These are phyloP conservation scores for Margaritispora aquatica DNA, from an alignment of 495 filamentous ascomycete species.

Conservation along the genomic window DNA sequence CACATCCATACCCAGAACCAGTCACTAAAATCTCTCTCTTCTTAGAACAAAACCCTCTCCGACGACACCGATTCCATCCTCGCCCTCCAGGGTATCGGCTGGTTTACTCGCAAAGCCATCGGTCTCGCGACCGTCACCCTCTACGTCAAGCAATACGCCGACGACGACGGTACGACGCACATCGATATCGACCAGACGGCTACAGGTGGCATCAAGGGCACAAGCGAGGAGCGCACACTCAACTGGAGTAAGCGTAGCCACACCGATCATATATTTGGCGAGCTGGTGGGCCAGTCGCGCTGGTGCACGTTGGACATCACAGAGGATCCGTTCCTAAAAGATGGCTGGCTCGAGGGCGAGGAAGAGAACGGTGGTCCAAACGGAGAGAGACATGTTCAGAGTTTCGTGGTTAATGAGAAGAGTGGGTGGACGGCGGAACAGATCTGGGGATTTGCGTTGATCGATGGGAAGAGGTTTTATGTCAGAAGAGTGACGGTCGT, in stretches of 20 bases:
- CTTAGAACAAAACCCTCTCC: slow-evolving; percentile 77
- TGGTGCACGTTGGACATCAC: slow-evolving; percentile 33
- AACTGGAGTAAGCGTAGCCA: slow-evolving; percentile 68
- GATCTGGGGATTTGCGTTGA: slow-evolving; percentile 46
- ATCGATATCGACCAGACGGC: slow-evolving; percentile 77
- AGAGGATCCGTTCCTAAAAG: slow-evolving; percentile 39
- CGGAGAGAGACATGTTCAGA: slow-evolving; percentile 44
- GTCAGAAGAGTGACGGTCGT: slow-evolving; percentile 56
- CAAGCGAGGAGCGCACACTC: slow-evolving; percentile 62
- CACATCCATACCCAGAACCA: slow-evolving; percentile 1
- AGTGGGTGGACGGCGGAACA: slow-evolving; percentile 55
- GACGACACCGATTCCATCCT: slow-evolving; percentile 66
- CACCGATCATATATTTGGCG: slow-evolving; percentile 76
- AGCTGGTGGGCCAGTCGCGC: slow-evolving; percentile 54
- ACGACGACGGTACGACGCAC: slow-evolving; percentile 45
- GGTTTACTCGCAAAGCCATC: slow-evolving; percentile 74
- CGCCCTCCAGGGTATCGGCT: slow-evolving; percentile 75
- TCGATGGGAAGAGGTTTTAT: slow-evolving; percentile 57
- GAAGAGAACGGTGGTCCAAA: slow-evolving; percentile 40
- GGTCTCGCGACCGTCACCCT: slow-evolving; percentile 66
- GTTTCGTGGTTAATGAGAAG: slow-evolving; percentile 46
- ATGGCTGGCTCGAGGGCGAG: slow-evolving; percentile 47
- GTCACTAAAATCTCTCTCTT: no score
- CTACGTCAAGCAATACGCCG: slow-evolving; percentile 58
- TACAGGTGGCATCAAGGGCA: slow-evolving; percentile 58